A percentile compares a stretch with the other conserved stretches of the same genome.
These are phyloP conservation scores for Pseudogymnoascus sp. DNA, from an alignment of 2,329 filamentous ascomycete species.

Conservation along the genomic window DNA sequence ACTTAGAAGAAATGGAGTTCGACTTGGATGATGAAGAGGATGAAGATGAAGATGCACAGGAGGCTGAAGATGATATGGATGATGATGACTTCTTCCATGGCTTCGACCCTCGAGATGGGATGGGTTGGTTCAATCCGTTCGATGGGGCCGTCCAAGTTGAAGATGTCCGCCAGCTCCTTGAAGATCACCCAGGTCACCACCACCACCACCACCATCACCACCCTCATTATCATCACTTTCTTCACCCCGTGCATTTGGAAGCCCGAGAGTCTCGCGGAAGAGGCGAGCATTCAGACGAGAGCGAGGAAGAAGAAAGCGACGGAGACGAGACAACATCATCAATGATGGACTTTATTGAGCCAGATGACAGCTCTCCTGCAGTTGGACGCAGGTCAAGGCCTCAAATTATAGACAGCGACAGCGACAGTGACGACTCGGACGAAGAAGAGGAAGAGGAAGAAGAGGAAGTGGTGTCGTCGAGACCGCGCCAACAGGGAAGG, in stretches of 20 bases:
- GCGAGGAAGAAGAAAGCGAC: slow-evolving; percentile 12
- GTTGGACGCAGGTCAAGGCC: slow-evolving; percentile 9
- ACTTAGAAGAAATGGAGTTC: slow-evolving; percentile 37
- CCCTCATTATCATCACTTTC: not conserved
- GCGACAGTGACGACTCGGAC: slow-evolving; percentile 18
- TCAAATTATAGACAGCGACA: slow-evolving; percentile 14
- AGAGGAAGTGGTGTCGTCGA: slow-evolving; percentile 12
- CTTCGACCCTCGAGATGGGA: not conserved
- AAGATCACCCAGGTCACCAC: slow-evolving; percentile 7
- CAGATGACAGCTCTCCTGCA: not conserved
- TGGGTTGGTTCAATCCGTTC: not conserved
- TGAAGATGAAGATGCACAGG: slow-evolving; percentile 19
- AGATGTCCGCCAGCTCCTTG: not conserved
- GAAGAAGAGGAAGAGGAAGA: slow-evolving; percentile 24
- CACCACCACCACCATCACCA: slow-evolving; percentile 16
- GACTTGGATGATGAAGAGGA: slow-evolving; percentile 30
- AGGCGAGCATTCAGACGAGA: slow-evolving; percentile 20
- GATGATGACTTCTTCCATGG: slow-evolving; percentile 6
- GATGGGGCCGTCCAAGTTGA: not conserved
- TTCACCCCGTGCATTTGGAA: not conserved
- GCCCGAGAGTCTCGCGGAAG: not conserved
- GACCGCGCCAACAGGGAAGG: slow-evolving; percentile 12
- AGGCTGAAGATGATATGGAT: not conserved
- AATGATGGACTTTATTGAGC: slow-evolving; percentile 16
- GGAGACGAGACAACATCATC: slow-evolving; percentile 16